phyloP scores from a whole-genome alignment of 306 rosid genomes.

The Glycine tomentella region DNA sequence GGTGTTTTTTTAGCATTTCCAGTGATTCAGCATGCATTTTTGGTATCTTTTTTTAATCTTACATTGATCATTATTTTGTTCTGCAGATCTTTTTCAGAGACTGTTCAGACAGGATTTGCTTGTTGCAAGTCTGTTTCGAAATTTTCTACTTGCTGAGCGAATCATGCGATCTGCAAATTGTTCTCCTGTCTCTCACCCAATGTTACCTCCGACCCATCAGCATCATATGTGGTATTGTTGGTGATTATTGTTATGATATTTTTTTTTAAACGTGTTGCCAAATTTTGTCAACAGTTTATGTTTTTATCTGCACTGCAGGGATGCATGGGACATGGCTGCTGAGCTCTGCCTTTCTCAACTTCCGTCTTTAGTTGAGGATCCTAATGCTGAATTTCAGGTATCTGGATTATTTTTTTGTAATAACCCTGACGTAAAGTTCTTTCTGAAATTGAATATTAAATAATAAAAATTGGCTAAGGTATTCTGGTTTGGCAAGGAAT shows the following conservation, averaged over 20 bases:
- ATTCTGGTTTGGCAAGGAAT: neutral
- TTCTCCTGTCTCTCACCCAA: conserved; percentile 92
- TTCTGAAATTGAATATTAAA: conserved; percentile 36
- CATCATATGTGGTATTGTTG: conserved; percentile 96
- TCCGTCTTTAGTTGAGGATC: conserved; percentile 86
- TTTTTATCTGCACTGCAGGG: conserved; percentile 70
- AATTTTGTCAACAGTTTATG: conserved; percentile 36
- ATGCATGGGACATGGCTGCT: conserved; percentile 99
- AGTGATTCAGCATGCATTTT: conserved; percentile 17
- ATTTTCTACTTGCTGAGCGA: conserved; percentile 96
- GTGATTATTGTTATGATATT: conserved; percentile 45
- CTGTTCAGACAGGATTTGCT: conserved; percentile 96
- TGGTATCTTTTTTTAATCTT: conserved; percentile 31
- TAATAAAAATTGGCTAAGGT: neutral
- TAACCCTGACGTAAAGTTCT: conserved; percentile 19
- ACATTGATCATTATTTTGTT: conserved; percentile 36
- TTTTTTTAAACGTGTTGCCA: neutral
- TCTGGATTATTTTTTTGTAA: conserved; percentile 13
- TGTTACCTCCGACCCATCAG: conserved; percentile 94
- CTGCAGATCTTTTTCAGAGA: conserved; percentile 95
- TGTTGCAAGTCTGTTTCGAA: conserved; percentile 91
- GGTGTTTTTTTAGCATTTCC: conserved; percentile 11
- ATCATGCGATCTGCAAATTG: conserved; percentile 99
- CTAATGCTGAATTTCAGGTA: conserved; percentile 90
- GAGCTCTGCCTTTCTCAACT: conserved; percentile 99